Percentiles rank a stretch among this genome's conserved stretches.
These are phyloP conservation scores for Cryphonectria naterciae DNA, from an alignment of 2,329 filamentous ascomycete species.

Conservation along the genomic window DNA sequence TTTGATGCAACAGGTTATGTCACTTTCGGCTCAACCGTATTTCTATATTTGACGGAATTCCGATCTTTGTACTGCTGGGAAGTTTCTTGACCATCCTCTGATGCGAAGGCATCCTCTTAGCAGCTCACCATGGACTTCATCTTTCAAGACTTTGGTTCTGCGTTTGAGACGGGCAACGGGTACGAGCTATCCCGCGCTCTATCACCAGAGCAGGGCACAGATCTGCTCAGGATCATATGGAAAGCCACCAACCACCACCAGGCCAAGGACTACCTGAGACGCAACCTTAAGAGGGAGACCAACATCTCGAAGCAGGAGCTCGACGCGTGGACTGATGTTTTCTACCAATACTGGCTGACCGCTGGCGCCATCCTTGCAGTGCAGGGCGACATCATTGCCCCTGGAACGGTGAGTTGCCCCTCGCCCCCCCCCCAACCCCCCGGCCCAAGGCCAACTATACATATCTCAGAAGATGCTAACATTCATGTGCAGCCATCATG, in stretches of 20 bases:
- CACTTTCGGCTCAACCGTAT: background rate
- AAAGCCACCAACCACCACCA: constrained; percentile 70
- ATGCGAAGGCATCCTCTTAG: background rate
- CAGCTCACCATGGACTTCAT: constrained; percentile 68
- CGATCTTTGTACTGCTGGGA: too few species aligned
- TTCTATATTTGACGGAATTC: background rate
- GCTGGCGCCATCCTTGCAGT: constrained; percentile 72
- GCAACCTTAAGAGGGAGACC: constrained; percentile 58
- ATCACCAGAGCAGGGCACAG: constrained; percentile 67
- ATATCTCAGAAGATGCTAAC: constrained; percentile 1
- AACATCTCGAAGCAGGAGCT: constrained; percentile 62
- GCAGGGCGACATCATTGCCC: constrained; percentile 53
- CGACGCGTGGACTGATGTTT: constrained; percentile 86
- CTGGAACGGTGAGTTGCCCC: constrained; percentile 15
- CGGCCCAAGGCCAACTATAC: too few species aligned
- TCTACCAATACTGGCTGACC: constrained; percentile 82
- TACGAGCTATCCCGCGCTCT: constrained; percentile 75
- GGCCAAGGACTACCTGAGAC: constrained; percentile 71
- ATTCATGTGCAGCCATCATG: constrained; percentile 58
- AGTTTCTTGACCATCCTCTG: background rate
- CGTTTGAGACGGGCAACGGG: constrained; percentile 68
- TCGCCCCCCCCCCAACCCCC: too few species aligned
- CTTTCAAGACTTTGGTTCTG: constrained; percentile 73
- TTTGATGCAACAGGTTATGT: constrained; percentile 7
- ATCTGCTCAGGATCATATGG: constrained; percentile 71